Percentiles rank a stretch among this genome's conserved stretches.
Conservation (phyloP, 345 rosid genomes). For the Eucalyptus cloeziana region DNA sequence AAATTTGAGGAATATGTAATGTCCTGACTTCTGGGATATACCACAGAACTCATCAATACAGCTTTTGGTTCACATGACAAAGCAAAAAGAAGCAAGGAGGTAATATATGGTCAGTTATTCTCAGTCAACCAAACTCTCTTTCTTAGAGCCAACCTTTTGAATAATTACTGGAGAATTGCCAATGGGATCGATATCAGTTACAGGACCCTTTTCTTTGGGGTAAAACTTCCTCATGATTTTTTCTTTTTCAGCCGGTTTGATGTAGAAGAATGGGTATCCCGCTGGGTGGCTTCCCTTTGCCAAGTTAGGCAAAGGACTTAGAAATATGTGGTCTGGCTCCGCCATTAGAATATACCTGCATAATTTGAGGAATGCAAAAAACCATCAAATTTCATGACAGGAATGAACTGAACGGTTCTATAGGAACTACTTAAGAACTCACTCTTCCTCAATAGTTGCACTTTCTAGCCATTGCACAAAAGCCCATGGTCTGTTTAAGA, state of each 20-base stretch:
- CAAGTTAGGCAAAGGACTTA: constrained; percentile 67
- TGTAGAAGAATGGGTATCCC: constrained; percentile 67
- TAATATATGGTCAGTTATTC: background rate
- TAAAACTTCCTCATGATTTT: constrained; percentile 50
- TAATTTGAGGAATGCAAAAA: background rate
- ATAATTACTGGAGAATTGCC: constrained; percentile 82
- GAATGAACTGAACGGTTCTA: background rate
- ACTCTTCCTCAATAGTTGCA: constrained; percentile 61
- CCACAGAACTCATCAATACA: background rate
- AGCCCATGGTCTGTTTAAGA: constrained; percentile 78
- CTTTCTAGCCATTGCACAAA: constrained; percentile 78
- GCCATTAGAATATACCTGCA: constrained; percentile 76
- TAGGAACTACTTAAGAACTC: background rate
- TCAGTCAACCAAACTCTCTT: background rate
- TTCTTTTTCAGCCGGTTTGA: constrained; percentile 43
- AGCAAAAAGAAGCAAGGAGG: background rate
- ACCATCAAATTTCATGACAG: background rate
- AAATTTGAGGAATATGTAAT: background rate
- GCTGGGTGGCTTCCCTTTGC: constrained; percentile 45
- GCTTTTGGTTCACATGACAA: background rate
- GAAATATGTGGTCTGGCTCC: constrained; percentile 73
- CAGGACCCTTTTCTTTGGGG: constrained; percentile 61
- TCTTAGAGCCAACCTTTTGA: constrained; percentile 29
- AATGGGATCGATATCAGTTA: constrained; percentile 53
- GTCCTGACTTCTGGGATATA: background rate